These are phyloP conservation scores for Paecilomyces sp. DNA, from an alignment of 2,329 filamentous ascomycete species.

Conservation along the genomic window DNA sequence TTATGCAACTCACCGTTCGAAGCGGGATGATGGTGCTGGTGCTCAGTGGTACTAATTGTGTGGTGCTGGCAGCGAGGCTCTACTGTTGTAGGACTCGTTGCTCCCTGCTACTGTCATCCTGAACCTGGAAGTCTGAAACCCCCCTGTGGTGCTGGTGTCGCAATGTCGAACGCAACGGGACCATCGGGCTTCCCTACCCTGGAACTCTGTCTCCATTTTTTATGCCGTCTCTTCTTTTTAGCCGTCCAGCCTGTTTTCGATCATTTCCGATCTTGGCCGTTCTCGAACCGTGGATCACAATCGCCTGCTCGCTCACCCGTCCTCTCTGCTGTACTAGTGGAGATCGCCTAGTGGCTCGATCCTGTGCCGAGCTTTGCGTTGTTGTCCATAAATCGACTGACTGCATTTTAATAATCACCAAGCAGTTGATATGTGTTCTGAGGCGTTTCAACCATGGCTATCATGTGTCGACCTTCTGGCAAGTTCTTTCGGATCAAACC, in stretches of 20 bases:
- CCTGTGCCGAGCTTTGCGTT: constrained; percentile 7
- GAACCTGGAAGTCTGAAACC: constrained; percentile 23
- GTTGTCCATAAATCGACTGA: constrained; percentile 5
- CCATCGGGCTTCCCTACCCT: constrained; percentile 25
- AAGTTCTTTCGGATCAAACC: constrained; percentile 7
- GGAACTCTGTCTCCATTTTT: constrained; percentile 24
- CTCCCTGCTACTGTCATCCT: constrained; percentile 15
- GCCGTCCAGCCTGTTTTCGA: constrained; percentile 28
- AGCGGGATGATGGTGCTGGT: constrained; percentile 47
- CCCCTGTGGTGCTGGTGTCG: constrained; percentile 16
- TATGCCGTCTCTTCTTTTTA: constrained; percentile 25
- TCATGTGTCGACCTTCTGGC: constrained; percentile 3
- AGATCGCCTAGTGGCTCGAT: constrained; percentile 3
- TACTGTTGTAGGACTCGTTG: constrained; percentile 18
- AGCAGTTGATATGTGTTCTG: constrained; percentile 1
- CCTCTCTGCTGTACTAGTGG: constrained; percentile 5
- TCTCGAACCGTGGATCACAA: constrained; percentile 20
- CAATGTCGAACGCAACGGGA: constrained; percentile 21
- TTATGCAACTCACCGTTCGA: constrained; percentile 44
- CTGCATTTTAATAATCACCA: not conserved
- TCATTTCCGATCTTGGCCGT: constrained; percentile 24
- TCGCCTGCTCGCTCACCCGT: constrained; percentile 12
- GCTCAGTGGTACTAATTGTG: constrained; percentile 39
- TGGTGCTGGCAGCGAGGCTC: constrained; percentile 21
- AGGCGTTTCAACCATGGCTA: constrained; percentile 6